phyloP scores from a whole-genome alignment of 2,329 filamentous ascomycete genomes.

The Emmonsiellopsis sp. region DNA sequence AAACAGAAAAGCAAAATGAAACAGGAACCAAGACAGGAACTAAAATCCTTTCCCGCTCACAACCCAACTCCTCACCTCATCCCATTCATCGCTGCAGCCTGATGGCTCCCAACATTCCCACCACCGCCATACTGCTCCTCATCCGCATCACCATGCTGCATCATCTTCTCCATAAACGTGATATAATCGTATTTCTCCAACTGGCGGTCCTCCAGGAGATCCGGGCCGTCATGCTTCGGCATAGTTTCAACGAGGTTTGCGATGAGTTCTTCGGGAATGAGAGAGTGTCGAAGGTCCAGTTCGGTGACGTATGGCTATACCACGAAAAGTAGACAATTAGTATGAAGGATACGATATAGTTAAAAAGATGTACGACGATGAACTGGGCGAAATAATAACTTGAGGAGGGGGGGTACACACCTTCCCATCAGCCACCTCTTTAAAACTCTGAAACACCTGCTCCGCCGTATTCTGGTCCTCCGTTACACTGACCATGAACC shows the following conservation, averaged over 20 bases:
- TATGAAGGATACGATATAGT: not conserved
- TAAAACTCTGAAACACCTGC: conserved; percentile 96
- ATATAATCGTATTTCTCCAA: conserved; percentile 92
- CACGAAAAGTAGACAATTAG: not conserved
- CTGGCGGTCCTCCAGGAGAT: conserved; percentile 75
- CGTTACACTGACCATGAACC: conserved; percentile 98
- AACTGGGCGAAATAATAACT: not conserved
- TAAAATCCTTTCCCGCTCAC: too few species aligned
- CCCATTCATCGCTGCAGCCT: not conserved
- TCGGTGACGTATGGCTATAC: conserved; percentile 83
- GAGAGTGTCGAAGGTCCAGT: conserved; percentile 85
- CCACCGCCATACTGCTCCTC: not conserved
- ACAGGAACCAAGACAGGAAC: too few species aligned
- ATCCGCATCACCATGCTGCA: conserved; percentile 33
- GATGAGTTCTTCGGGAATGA: conserved; percentile 95
- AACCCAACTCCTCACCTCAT: not conserved
- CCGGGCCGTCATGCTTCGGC: conserved; percentile 72
- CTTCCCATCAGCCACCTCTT: conserved; percentile 95
- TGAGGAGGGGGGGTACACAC: conserved; percentile 27
- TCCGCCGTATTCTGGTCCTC: conserved; percentile 98
- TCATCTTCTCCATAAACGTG: conserved; percentile 87
- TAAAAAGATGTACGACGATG: not conserved
- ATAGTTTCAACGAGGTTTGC: conserved; percentile 83
- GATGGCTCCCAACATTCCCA: not conserved
- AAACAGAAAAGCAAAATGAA: too few species aligned